Percentiles rank a stretch among this genome's conserved stretches.
These are phyloP conservation scores for Teratosphaeriaceae sp. DNA, from an alignment of 2,329 filamentous ascomycete species.

Conservation along the genomic window DNA sequence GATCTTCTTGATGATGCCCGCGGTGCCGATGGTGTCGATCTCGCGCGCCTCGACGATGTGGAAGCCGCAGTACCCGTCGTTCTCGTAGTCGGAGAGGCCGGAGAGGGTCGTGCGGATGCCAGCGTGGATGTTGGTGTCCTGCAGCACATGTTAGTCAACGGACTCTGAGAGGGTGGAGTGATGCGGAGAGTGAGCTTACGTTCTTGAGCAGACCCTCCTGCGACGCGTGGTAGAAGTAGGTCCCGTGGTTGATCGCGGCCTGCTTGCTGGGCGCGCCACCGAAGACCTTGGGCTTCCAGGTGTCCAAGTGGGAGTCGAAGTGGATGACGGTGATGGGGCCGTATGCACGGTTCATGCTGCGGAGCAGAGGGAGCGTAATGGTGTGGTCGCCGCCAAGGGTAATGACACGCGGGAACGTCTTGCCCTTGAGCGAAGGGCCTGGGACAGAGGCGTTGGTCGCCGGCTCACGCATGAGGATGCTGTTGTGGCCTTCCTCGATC, in stretches of 20 bases:
- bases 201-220: slow-evolving; percentile 73
- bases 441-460: slow-evolving; percentile 59
- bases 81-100: slow-evolving; percentile 73
- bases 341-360: slow-evolving; percentile 58
- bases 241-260: slow-evolving; percentile 74
- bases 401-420: slow-evolving; percentile 73
- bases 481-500: slow-evolving; percentile 79
- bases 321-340: slow-evolving; percentile 59
- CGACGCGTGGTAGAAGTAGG: slow-evolving; percentile 79
- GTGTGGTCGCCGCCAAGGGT: slow-evolving; percentile 62
- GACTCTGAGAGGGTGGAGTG: too few relatives aligned
- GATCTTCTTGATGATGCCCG: slow-evolving; percentile 74
- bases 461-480: slow-evolving; percentile 63
- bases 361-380: slow-evolving; percentile 51
- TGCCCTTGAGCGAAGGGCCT: slow-evolving; percentile 65
- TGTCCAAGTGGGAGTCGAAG: slow-evolving; percentile 56
- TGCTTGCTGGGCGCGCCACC: slow-evolving; percentile 71
- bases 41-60: slow-evolving; percentile 71
- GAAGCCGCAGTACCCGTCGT: slow-evolving; percentile 79
- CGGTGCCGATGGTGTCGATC: slow-evolving; percentile 61
- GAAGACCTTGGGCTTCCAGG: slow-evolving; percentile 79
- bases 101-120: slow-evolving; percentile 78
- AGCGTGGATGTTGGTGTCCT: slow-evolving; percentile 76
- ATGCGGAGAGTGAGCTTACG: slow-evolving; percentile 5
- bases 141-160: too few relatives aligned